phyloP scores from a whole-genome alignment of 805 yeast species.

The Zygosaccharomyces pseudorouxii region DNA sequence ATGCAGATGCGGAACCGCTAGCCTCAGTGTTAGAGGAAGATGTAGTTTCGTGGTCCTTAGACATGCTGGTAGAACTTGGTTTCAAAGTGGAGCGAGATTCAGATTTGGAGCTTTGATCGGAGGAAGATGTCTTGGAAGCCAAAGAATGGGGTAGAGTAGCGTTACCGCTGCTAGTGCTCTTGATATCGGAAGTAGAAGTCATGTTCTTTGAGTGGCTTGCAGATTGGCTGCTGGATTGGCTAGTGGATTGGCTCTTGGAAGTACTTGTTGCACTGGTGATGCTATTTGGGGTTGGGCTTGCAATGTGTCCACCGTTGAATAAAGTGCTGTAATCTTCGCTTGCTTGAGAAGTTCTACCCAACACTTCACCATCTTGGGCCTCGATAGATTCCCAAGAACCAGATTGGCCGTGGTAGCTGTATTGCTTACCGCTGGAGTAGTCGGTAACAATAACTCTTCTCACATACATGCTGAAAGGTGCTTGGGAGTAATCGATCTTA shows the following conservation, averaged over 20 bases:
- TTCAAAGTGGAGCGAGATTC: conserved; percentile 8
- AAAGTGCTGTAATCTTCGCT: conserved; percentile 38
- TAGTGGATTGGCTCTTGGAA: conserved; percentile 9
- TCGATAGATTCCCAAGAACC: conserved; percentile 60
- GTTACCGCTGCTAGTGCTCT: conserved; percentile 15
- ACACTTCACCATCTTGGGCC: conserved; percentile 53
- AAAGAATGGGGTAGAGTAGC: conserved; percentile 8
- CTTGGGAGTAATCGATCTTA: conserved; percentile 53
- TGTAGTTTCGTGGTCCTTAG: conserved; percentile 3
- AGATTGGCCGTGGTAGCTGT: conserved; percentile 48
- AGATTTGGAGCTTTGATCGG: conserved; percentile 3
- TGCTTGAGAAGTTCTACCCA: conserved; percentile 53
- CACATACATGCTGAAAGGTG: conserved; percentile 66
- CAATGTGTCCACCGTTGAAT: conserved; percentile 24
- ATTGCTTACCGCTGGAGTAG: conserved; percentile 60
- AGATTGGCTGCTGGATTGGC: conserved; percentile 7
- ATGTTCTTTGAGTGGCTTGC: neutral
- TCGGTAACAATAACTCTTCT: conserved; percentile 58
- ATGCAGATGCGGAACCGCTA: conserved; percentile 11
- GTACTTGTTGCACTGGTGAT: conserved; percentile 13
- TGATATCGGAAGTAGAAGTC: conserved; percentile 9
- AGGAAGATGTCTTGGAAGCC: conserved; percentile 4
- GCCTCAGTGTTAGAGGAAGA: conserved; percentile 13
- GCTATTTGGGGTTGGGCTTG: conserved; percentile 14
- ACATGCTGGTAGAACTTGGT: conserved; percentile 6